phyloP scores from a whole-genome alignment of 1,284 basidiomycete genomes.

The Ceratobasidium sp. region DNA sequence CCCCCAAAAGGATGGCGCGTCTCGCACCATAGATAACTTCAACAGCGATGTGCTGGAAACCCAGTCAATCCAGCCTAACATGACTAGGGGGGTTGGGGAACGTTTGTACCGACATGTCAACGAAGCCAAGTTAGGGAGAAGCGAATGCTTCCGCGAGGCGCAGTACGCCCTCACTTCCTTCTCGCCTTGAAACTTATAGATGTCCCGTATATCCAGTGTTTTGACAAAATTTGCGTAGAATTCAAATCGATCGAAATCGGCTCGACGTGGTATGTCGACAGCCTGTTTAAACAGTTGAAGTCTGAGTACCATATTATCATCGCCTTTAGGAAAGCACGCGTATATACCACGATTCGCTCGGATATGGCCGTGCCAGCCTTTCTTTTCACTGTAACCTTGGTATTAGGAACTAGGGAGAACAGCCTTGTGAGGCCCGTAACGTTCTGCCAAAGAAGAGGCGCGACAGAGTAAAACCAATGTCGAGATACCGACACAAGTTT shows the following conservation, averaged over 20 bases:
- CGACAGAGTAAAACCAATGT: constrained; percentile 19
- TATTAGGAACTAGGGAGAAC: constrained; percentile 14
- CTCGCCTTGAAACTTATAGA: constrained; percentile 7
- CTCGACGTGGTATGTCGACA: constrained; percentile 3
- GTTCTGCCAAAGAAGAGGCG: constrained; percentile 17
- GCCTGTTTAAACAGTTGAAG: background rate
- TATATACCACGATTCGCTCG: background rate
- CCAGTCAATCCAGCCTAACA: constrained; percentile 3
- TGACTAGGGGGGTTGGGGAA: background rate
- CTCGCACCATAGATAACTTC: background rate
- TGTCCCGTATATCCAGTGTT: constrained; percentile 10
- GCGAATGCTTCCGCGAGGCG: background rate
- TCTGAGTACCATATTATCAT: background rate
- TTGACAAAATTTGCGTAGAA: constrained; percentile 17
- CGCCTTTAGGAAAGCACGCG: background rate
- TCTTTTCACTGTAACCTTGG: background rate
- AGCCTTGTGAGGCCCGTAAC: constrained; percentile 7
- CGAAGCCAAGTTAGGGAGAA: constrained; percentile 17
- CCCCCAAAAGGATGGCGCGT: background rate
- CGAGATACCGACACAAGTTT: constrained; percentile 27
- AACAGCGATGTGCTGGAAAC: constrained; percentile 8
- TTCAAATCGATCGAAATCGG: constrained; percentile 13
- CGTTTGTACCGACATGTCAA: constrained; percentile 11
- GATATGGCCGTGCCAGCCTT: background rate
- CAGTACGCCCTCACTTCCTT: background rate